phyloP scores from a whole-genome alignment of 345 rosid genomes.

The Chamaenerion angustifolium region DNA sequence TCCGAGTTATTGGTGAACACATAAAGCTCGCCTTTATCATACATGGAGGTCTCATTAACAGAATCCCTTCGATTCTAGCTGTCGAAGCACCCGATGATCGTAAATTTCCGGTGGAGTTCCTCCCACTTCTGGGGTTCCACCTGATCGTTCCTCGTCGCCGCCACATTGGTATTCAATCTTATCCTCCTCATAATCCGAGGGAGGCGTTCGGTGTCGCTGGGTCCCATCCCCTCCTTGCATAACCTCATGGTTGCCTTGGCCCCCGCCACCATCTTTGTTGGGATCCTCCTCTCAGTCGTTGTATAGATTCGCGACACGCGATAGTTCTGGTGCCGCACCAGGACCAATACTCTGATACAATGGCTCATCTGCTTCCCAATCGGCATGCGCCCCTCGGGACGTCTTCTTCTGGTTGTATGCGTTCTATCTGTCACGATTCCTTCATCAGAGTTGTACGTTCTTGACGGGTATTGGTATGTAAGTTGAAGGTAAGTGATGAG shows the following conservation, averaged over 20 bases:
- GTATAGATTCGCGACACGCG: conserved; percentile 78
- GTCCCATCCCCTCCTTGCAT: conserved; percentile 75
- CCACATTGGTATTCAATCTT: conserved; percentile 40
- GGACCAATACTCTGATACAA: conserved; percentile 52
- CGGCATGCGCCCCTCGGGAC: conserved; percentile 93
- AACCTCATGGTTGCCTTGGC: conserved; percentile 43
- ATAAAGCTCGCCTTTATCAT: no score
- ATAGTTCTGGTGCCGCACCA: conserved; percentile 64
- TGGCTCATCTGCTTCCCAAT: conserved; percentile 97
- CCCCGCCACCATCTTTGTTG: conserved; percentile 56
- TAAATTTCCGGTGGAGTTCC: conserved; percentile 80
- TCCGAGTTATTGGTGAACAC: no score
- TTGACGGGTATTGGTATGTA: no score
- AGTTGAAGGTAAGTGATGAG: no score
- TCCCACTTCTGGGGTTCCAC: conserved; percentile 77
- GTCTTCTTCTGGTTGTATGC: conserved; percentile 94
- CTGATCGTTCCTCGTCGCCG: conserved; percentile 57
- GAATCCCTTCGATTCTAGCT: conserved; percentile 28
- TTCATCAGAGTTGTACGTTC: conserved; percentile 67
- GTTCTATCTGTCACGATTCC: conserved; percentile 78
- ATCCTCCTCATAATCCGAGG: conserved; percentile 24
- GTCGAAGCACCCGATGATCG: conserved; percentile 64
- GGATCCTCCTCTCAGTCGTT: conserved; percentile 58
- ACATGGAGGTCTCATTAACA: conserved; percentile 3
- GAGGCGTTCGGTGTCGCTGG: conserved; percentile 35